phyloP scores from a whole-genome alignment of 495 filamentous ascomycete genomes.

The Chaetomidium leptoderma region DNA sequence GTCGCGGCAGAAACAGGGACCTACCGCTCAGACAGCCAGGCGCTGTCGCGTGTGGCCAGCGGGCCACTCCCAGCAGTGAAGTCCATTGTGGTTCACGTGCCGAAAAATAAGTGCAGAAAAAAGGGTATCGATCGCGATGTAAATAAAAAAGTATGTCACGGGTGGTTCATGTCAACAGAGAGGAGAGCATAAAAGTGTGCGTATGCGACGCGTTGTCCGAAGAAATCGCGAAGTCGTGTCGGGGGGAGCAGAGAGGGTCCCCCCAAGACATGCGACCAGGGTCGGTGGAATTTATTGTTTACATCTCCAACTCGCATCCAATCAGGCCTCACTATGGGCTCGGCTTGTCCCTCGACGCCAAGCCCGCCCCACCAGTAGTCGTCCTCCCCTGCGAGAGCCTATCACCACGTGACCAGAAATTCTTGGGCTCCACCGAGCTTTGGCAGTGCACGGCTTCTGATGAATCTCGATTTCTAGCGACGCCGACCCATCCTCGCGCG shows the following conservation, averaged over 20 bases:
- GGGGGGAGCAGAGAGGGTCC: constrained; percentile 1
- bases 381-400: background rate
- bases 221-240: constrained; percentile 20
- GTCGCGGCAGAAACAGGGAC: background rate
- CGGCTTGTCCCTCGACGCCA: background rate
- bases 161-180: constrained; percentile 9
- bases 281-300: constrained; percentile 23
- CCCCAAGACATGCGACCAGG: background rate
- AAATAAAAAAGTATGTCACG: background rate
- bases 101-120: background rate
- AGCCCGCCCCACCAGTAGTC: constrained; percentile 20
- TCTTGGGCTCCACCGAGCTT: background rate
- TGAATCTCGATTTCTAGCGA: constrained; percentile 2
- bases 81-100: constrained; percentile 6
- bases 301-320: constrained; percentile 28
- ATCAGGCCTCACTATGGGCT: constrained; percentile 16
- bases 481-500: constrained; percentile 9
- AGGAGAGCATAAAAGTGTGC: background rate
- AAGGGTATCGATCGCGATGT: constrained; percentile 1
- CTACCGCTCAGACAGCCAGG: constrained; percentile 9
- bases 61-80: constrained; percentile 1
- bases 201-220: constrained; percentile 10
- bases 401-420: constrained; percentile 34
- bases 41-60: constrained; percentile 1
- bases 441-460: background rate